Evolutionary conservation across 495 filamentous ascomycete species (phyloP).

Genomic region (Penicillium atrosanguineum): DNA sequence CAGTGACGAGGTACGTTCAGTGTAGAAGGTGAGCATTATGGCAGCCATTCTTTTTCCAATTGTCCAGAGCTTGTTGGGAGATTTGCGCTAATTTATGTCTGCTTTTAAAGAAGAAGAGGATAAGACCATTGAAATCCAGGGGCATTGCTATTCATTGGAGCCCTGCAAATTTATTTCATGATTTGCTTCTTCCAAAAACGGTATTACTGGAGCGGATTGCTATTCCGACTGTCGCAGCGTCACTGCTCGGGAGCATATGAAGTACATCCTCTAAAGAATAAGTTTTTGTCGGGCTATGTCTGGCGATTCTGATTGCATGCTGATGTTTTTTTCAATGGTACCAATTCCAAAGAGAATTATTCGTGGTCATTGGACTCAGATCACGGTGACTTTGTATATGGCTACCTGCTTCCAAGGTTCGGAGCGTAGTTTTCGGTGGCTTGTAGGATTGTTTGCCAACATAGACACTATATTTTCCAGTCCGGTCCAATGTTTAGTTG

Average conservation of each 20-base stretch:
- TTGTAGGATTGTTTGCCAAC: too few relatives aligned
- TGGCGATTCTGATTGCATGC: neutral
- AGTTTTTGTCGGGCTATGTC: neutral
- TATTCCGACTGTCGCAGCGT: constrained; percentile 10
- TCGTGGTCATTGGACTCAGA: too few relatives aligned
- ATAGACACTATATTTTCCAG: too few relatives aligned
- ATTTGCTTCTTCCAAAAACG: neutral
- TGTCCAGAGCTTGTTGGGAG: too few relatives aligned
- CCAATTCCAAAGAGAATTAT: too few relatives aligned
- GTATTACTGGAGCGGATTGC: constrained; percentile 4
- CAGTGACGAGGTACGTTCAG: neutral
- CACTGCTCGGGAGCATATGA: neutral
- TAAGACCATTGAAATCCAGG: neutral
- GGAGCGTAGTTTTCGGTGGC: too few relatives aligned
- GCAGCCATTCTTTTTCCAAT: neutral
- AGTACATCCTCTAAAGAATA: constrained; percentile 6
- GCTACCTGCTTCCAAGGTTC: too few relatives aligned
- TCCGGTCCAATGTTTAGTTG: too few relatives aligned
- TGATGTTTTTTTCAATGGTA: too few relatives aligned
- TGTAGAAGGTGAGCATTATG: neutral
- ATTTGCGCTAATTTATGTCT: too few relatives aligned
- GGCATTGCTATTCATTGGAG: neutral
- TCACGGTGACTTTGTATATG: too few relatives aligned
- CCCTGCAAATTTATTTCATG: neutral
- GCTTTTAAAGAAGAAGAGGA: too few relatives aligned